Evolutionary conservation across 1,284 basidiomycete genomes (phyloP), one percentile per base, ranked within the genome.

Genomic region (Apiotrichum montevideense): DNA sequence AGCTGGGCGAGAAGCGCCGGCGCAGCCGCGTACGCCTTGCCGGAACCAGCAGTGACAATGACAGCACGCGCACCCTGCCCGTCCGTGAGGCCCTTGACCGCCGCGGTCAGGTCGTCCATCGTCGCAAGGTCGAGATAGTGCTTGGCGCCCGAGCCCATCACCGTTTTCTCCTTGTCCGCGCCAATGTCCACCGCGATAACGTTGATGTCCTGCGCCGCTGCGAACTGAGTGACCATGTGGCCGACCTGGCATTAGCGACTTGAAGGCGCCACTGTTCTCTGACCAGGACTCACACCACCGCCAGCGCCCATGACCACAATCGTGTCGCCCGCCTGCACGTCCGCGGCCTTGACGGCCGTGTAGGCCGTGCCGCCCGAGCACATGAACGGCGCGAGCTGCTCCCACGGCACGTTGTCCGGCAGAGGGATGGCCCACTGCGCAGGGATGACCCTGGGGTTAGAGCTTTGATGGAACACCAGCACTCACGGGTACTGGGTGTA

Each of bases 171-270:
- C 57, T 62, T 62, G 40, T 58, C 60, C 21, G 46, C 52, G 11
- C 60, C 60, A 4, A 62, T 40, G 45, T 62, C 60, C 39, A 62
- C 41, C 6, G 48, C 60, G 46, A 62, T 58, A 34, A 56, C 52
- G 41, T 52, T 51, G 49, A 46, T 48, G 29, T 55, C 60, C 47
- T 49, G n/a, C 2, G 60, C 60, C 46, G 51, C 46, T 49, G 45
- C 50, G 55, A 62, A 62, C 57, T 62, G 60, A 14, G 49, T 47
- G 10, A 62, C 55, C 60, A 62, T 62, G 57, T 62, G 60, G 15
- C 60, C 59, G 21, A 21, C 21, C 21, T 21, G 21, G 21, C 21
- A 21, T 21, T 21, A 21, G 21, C 21, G 21, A 21, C 21, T 21
- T 21, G 21, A 21, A 21, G 21, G 21, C 21, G 21, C 21, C 21